These are phyloP conservation scores for Suillus hirtellus DNA, from an alignment of 768 basidiomycete genomes.

Conservation along the genomic window DNA sequence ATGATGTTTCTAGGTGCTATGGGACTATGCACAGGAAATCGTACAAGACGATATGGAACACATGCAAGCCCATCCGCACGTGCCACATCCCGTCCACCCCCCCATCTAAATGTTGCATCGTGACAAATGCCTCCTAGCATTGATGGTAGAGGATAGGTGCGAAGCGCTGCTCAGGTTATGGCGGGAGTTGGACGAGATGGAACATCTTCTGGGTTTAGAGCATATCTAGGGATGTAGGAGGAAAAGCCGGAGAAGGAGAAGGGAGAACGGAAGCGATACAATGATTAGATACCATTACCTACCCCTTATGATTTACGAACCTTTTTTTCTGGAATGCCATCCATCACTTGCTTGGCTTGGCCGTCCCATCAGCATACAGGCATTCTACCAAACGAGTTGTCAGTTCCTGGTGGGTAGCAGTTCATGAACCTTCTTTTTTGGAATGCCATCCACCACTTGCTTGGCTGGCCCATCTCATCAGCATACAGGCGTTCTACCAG, in stretches of 20 bases:
- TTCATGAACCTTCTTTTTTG: constrained; percentile 97
- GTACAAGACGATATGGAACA: neutral
- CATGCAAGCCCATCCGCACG: neutral
- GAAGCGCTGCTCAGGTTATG: neutral
- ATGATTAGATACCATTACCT: too few species aligned
- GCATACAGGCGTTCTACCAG: constrained; percentile 88
- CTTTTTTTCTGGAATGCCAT: too few species aligned
- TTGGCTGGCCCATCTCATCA: constrained; percentile 91
- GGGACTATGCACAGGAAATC: neutral
- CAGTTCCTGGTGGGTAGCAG: constrained; percentile 54
- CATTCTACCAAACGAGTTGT: too few species aligned
- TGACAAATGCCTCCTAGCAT: neutral
- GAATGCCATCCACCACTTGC: constrained; percentile 99
- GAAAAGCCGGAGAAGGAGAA: too few species aligned
- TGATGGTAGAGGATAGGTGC: neutral
- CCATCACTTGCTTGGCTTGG: too few species aligned
- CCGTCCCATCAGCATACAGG: too few species aligned
- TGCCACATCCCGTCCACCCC: neutral
- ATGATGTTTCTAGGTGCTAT: neutral
- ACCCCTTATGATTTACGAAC: too few species aligned
- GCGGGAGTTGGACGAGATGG: neutral
- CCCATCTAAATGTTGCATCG: neutral
- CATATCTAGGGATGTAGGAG: neutral
- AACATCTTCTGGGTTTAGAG: neutral
- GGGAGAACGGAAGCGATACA: too few species aligned